These are phyloP conservation scores for Lepiota brunneoincarnata DNA, from an alignment of 768 basidiomycete genomes.

Conservation along the genomic window DNA sequence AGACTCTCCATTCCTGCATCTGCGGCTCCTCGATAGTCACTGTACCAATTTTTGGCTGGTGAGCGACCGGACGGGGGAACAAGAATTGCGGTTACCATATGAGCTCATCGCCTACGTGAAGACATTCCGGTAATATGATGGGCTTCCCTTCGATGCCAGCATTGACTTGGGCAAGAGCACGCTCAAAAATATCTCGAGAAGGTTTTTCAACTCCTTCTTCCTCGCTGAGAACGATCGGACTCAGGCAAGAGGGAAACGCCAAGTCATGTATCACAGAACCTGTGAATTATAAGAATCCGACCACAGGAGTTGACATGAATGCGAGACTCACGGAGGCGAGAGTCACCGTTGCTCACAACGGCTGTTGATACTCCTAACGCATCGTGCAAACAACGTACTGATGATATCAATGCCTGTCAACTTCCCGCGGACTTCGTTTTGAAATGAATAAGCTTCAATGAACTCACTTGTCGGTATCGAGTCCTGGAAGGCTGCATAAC, in stretches of 20 bases:
- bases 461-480: slow-evolving; percentile 28
- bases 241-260: slow-evolving; percentile 43
- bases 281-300: slow-evolving; percentile 13
- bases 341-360: slow-evolving; percentile 71
- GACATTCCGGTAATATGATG: slow-evolving; percentile 38
- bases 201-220: slow-evolving; percentile 73
- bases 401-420: not conserved
- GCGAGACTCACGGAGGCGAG: slow-evolving; percentile 57
- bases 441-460: not conserved
- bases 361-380: slow-evolving; percentile 47
- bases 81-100: slow-evolving; percentile 42
- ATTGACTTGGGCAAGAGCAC: slow-evolving; percentile 32
- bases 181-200: slow-evolving; percentile 51
- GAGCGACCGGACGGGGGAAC: not conserved
- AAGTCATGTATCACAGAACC: slow-evolving; percentile 61
- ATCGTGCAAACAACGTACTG: slow-evolving; percentile 46
- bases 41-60: slow-evolving; percentile 22
- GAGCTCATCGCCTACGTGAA: slow-evolving; percentile 80
- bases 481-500: slow-evolving; percentile 46
- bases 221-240: slow-evolving; percentile 66
- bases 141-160: slow-evolving; percentile 14
- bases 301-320: not conserved
- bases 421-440: not conserved
- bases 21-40: slow-evolving; percentile 65
- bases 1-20: slow-evolving; percentile 54